Base-by-base conservation (phyloP, 805 yeast species). In the Isabelozyma pseudorhagii region DNA sequence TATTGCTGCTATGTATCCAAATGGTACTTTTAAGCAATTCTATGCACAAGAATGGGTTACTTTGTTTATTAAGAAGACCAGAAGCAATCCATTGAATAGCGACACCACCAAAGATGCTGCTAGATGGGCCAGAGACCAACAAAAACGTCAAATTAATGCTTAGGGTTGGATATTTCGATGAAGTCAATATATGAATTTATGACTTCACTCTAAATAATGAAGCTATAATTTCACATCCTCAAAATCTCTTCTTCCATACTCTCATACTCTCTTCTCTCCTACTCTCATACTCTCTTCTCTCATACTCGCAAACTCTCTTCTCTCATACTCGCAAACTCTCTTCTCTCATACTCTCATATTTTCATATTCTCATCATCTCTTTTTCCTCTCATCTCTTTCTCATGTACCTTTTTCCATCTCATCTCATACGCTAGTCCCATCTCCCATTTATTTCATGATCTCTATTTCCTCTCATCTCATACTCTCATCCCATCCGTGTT, bases 121-220 rank as follows among this genome's bases (percentile, higher is more conserved):
- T 8, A 82, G 92, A 71, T 94, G 98, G 98, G 97, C 99, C 13
- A 82, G 94, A 58, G 97, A 88, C 61, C 96, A 85, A 70, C 89
- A 82, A 64, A 81, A 80, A 68, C 71, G 73, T 51, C 76, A 71
- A 53, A 34, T 57, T 44, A 31, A 31, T 31, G 36, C 36, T 8
- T 31, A 31, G 36, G 36, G 10, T 13, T 31, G 36, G 36, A 5
- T 21, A 2, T 21, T 21, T 1, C 25, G 25, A 21, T 21, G 25
- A 21, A 21, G 25, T 21, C 25, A 21, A 21, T 21, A 21, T 21
- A 6, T 21, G 25, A 4, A 21, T 21, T 21, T 21, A 21, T 21
- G 6, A 2, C 25, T 21, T 21, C 25, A 21, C 3, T 21, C 6
- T 21, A 21, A 21, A 21, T 21, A 21, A 21, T 21, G 25, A 21